Conservation (phyloP, 768 basidiomycete genomes). For the Suillus bovinus region DNA sequence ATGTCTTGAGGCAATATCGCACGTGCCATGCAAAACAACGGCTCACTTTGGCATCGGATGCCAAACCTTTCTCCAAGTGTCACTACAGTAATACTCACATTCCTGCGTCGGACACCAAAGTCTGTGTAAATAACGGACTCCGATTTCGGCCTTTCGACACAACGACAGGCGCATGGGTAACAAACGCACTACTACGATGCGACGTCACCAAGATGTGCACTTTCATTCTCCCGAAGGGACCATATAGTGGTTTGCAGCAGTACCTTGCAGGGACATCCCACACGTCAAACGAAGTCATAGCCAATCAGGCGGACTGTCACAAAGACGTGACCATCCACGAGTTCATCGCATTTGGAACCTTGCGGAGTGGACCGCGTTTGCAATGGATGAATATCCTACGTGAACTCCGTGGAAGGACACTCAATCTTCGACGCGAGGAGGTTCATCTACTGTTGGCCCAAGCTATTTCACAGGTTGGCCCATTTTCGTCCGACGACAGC, state of each 20-base stretch:
- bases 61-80: slow-evolving; percentile 21
- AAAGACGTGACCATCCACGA: slow-evolving; percentile 45
- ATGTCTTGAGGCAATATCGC: slow-evolving; percentile 14
- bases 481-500: slow-evolving; percentile 12
- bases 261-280: slow-evolving; percentile 38
- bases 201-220: slow-evolving; percentile 27
- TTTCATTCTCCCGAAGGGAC: slow-evolving; percentile 30
- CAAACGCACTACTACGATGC: slow-evolving; percentile 12
- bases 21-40: slow-evolving; percentile 19
- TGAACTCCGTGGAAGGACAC: slow-evolving; percentile 39
- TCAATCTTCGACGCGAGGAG: slow-evolving; percentile 41
- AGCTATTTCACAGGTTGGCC: slow-evolving; percentile 45
- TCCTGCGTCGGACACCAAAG: slow-evolving; percentile 11
- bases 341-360: slow-evolving; percentile 41
- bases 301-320: slow-evolving; percentile 43
- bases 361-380: slow-evolving; percentile 45
- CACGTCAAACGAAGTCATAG: slow-evolving; percentile 44
- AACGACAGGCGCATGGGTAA: slow-evolving; percentile 13
- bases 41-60: slow-evolving; percentile 23
- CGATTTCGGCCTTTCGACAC: slow-evolving; percentile 32
- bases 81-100: slow-evolving; percentile 20
- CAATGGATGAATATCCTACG: slow-evolving; percentile 55
- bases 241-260: slow-evolving; percentile 38
- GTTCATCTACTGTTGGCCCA: slow-evolving; percentile 47
- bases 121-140: slow-evolving; percentile 38